Evolutionary conservation across 495 filamentous ascomycete species (phyloP), one percentile per base, ranked within the genome.

Genomic region (Trichoderma virens): DNA sequence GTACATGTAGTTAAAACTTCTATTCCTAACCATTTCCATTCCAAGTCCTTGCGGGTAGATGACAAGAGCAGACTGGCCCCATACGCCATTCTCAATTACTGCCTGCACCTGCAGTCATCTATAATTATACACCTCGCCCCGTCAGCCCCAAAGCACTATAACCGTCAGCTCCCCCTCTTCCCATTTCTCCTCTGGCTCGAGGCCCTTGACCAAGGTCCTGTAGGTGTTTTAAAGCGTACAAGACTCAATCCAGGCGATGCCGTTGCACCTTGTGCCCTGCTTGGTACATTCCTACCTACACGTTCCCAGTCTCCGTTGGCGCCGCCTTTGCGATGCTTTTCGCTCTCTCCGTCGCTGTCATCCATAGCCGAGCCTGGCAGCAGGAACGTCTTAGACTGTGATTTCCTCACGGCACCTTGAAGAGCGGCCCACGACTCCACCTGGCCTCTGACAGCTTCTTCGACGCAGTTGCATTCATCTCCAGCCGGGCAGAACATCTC

Each of bases 381-480:
- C 39, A 41, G 27, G 23, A 28, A 25, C 16, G 25, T 1, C 25
- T 62, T 39, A 7, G 35, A 13, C 38, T 41, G 61, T 20, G 34
- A 30, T 38, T 62, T 62, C 20, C 7, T 39, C n/a, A 77, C 61
- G 23, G 71, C 73, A 9, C 72, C 75, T 65, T 72, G 69, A 66
- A 77, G 71, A 20, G 71, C 70, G 9, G 74, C 70, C 74, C 79
- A 79, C 31, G 72, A 76, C 32, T 78, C 79, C 16, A 77, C 72
- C 31, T 75, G 69, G 34, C 74, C 76, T 35, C 67, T 72, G 61
- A 66, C 69, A 0, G 78, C 78, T 38, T 80, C 73, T 5, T 75
- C 69, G n/a, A 74, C 69, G 63, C 79, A 82, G 61, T 74, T 66
- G 62, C 79, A 82, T 61, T 81, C 79, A 63, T 82, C 78, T 27